Percentiles rank a stretch among this genome's conserved stretches.
These are phyloP conservation scores for Botryotinia calthae DNA, from an alignment of 2,329 filamentous ascomycete species.

Conservation along the genomic window DNA sequence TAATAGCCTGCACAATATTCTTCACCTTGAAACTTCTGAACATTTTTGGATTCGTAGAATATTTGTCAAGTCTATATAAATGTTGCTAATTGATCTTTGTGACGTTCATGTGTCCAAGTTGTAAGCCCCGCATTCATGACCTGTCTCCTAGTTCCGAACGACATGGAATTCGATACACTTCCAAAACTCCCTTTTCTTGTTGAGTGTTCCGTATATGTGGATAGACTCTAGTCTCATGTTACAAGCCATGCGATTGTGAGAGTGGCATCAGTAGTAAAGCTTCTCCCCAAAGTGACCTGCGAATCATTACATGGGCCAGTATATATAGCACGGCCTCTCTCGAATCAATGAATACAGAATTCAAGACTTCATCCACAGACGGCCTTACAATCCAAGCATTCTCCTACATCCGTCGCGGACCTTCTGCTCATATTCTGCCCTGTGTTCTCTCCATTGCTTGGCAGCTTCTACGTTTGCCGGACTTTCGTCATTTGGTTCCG, in stretches of 20 bases:
- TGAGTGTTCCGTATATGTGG: not conserved
- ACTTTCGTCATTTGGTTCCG: constrained; percentile 94
- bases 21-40: not conserved
- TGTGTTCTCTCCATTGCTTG: constrained; percentile 89
- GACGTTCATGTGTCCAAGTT: not conserved
- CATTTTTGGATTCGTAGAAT: not conserved
- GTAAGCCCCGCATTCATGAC: no score
- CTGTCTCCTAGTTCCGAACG: not conserved
- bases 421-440: constrained; percentile 79
- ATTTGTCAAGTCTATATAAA: not conserved
- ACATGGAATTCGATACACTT: not conserved
- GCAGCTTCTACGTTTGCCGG: constrained; percentile 95
- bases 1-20: not conserved
- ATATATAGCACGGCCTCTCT: not conserved
- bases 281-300: not conserved
- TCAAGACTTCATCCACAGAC: not conserved
- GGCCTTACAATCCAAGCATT: constrained; percentile 67
- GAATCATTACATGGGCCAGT: not conserved
- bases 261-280: not conserved
- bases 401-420: constrained; percentile 80
- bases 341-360: not conserved
- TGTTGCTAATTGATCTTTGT: not conserved
- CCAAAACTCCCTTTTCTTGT: not conserved
- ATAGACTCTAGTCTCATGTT: not conserved
- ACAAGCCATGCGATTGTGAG: not conserved